phyloP scores from a whole-genome alignment of 768 basidiomycete genomes.

The Neoboletus brunneissimus region DNA sequence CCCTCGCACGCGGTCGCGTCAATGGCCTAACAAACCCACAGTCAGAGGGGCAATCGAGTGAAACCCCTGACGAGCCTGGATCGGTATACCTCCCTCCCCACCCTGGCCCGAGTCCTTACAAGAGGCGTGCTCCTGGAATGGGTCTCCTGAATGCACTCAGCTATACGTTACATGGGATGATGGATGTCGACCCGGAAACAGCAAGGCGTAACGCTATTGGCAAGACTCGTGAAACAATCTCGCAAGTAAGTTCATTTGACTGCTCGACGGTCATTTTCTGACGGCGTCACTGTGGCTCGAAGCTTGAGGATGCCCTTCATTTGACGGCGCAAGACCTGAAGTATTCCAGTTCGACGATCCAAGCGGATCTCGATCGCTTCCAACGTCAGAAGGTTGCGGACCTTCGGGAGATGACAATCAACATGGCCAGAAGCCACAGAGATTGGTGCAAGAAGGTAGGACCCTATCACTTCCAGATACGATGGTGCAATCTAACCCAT shows the following conservation, averaged over 20 bases:
- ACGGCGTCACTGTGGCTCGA: slow-evolving; percentile 19
- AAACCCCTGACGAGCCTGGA: slow-evolving; percentile 40
- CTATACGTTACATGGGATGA: slow-evolving; percentile 95
- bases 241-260: slow-evolving; percentile 59
- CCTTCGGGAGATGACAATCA: slow-evolving; percentile 88
- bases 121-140: slow-evolving; percentile 69
- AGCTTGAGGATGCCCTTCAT: slow-evolving; percentile 96
- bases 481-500: slow-evolving; percentile 14
- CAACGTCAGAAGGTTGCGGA: slow-evolving; percentile 99
- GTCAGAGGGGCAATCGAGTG: slow-evolving; percentile 34
- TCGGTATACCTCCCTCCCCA: slow-evolving; percentile 68
- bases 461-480: slow-evolving; percentile 2
- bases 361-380: slow-evolving; percentile 96
- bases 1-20: slow-evolving; percentile 61
- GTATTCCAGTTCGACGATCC: slow-evolving; percentile 94
- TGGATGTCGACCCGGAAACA: slow-evolving; percentile 97
- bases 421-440: slow-evolving; percentile 83
- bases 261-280: slow-evolving; percentile 13
- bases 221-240: slow-evolving; percentile 91
- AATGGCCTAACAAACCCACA: slow-evolving; percentile 25
- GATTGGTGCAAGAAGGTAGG: slow-evolving; percentile 96
- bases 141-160: slow-evolving; percentile 88
- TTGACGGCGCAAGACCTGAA: slow-evolving; percentile 91
- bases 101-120: slow-evolving; percentile 71
- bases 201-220: slow-evolving; percentile 90